A percentile compares a stretch with the other conserved stretches of the same genome.
Evolutionary conservation across 192 early-diverging fungal genomes (phyloP).

Genomic region (Coemansia sp.): DNA sequence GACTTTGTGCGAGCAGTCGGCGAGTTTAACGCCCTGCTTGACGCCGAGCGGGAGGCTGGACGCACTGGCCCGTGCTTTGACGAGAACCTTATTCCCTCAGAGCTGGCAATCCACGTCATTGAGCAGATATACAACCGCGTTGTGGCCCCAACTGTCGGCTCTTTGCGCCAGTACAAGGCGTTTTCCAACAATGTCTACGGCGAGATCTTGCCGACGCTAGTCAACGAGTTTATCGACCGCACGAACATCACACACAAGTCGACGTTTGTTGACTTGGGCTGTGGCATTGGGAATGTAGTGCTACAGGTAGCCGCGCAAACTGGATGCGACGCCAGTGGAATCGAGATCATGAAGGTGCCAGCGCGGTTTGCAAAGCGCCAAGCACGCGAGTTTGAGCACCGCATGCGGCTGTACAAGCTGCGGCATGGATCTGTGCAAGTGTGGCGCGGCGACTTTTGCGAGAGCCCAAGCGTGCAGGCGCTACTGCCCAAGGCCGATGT

Average conservation of each 20-base stretch:
- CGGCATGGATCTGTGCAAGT: constrained; percentile 65
- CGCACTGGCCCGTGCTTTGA: constrained; percentile 26
- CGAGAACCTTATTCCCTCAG: constrained; percentile 55
- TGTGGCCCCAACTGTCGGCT: constrained; percentile 74
- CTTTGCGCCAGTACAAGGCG: constrained; percentile 78
- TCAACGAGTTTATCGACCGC: constrained; percentile 79
- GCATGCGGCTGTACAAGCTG: constrained; percentile 73
- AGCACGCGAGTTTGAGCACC: constrained; percentile 78
- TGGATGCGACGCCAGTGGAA: constrained; percentile 78
- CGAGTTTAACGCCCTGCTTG: constrained; percentile 71
- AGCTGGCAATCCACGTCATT: constrained; percentile 80
- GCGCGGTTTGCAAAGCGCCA: constrained; percentile 76
- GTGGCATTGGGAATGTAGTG: constrained; percentile 96
- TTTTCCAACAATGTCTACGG: constrained; percentile 98
- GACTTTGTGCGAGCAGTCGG: constrained; percentile 71
- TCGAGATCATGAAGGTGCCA: constrained; percentile 92
- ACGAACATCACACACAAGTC: constrained; percentile 65
- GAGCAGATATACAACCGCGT: constrained; percentile 88
- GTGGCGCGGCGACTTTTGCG: constrained; percentile 85
- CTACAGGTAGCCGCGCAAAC: constrained; percentile 92
- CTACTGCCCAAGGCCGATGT: constrained; percentile 84
- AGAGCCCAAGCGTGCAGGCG: constrained; percentile 64
- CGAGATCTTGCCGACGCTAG: constrained; percentile 83
- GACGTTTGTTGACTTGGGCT: constrained; percentile 91
- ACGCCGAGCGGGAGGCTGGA: constrained; percentile 36